phyloP scores from a whole-genome alignment of 2,329 filamentous ascomycete species.

The Lizonia empirigonia region DNA sequence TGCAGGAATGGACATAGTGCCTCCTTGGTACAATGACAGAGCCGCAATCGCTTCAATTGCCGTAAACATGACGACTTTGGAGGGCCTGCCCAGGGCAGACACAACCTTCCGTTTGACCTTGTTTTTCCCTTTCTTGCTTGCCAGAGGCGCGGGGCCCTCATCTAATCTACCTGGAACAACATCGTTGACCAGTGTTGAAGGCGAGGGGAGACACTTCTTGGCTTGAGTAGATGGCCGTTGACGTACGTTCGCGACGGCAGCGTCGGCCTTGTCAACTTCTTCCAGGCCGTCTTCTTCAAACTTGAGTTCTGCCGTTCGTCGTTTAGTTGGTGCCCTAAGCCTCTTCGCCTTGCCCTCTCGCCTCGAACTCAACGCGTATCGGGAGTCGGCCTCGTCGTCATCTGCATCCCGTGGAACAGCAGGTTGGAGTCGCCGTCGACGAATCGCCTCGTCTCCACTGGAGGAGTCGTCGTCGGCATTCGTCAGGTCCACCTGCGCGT shows the following conservation, averaged over 20 bases:
- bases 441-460: constrained; percentile 2
- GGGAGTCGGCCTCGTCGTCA: constrained; percentile 10
- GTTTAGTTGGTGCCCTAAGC: background rate
- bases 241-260: background rate
- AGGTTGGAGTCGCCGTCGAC: background rate
- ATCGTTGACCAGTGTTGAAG: background rate
- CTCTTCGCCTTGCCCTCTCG: background rate
- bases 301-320: constrained; percentile 8
- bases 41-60: constrained; percentile 14
- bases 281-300: constrained; percentile 12
- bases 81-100: background rate
- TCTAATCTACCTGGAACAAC: background rate
- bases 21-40: constrained; percentile 2
- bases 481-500: background rate
- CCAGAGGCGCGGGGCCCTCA: background rate
- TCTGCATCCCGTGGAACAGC: constrained; percentile 1
- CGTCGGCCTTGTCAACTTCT: constrained; percentile 12
- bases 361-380: constrained; percentile 9
- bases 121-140: background rate
- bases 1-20: constrained; percentile 5
- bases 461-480: constrained; percentile 1
- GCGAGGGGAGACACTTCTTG: background rate
- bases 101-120: background rate
- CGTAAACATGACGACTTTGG: constrained; percentile 21
- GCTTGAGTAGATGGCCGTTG: background rate